phyloP scores from a whole-genome alignment of 352 stramenopile species.

The Phytopythium oedochilum region DNA sequence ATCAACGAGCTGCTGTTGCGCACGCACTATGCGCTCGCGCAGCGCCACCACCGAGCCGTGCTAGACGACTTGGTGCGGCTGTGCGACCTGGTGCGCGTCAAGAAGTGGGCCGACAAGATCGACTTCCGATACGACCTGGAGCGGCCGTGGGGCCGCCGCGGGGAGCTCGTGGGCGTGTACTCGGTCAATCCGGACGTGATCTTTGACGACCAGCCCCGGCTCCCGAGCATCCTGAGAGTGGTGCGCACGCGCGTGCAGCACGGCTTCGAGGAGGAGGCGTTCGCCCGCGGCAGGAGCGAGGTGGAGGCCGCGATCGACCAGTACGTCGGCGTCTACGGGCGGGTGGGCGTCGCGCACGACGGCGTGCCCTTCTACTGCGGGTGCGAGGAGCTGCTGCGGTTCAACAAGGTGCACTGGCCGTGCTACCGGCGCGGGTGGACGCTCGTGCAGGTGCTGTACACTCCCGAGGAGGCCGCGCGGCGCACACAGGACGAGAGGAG shows the following conservation, averaged over 20 bases:
- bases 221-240: conserved; percentile 64
- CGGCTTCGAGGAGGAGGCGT: conserved; percentile 59
- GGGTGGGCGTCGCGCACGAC: conserved; percentile 48
- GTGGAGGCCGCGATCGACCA: conserved; percentile 52
- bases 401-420: conserved; percentile 64
- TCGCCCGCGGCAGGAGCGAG: conserved; percentile 26
- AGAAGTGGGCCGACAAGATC: conserved; percentile 74
- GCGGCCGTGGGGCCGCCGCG: conserved; percentile 56
- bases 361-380: conserved; percentile 69
- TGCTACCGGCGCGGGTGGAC: conserved; percentile 59
- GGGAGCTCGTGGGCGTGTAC: conserved; percentile 46
- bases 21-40: conserved; percentile 46
- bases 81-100: conserved; percentile 45
- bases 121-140: conserved; percentile 63
- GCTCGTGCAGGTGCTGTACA: conserved; percentile 56
- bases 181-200: conserved; percentile 31
- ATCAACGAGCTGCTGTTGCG: conserved; percentile 47
- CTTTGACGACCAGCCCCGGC: conserved; percentile 8
- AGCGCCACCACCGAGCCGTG: conserved; percentile 44
- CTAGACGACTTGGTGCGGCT: conserved; percentile 48
- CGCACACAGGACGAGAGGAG: conserved; percentile 40
- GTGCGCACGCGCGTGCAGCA: conserved; percentile 58
- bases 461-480: conserved; percentile 42
- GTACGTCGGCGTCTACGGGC: conserved; percentile 58
- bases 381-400: conserved; percentile 59